These are phyloP conservation scores for Rhizopogon salebrosus DNA, from an alignment of 768 basidiomycete genomes.

Conservation along the genomic window DNA sequence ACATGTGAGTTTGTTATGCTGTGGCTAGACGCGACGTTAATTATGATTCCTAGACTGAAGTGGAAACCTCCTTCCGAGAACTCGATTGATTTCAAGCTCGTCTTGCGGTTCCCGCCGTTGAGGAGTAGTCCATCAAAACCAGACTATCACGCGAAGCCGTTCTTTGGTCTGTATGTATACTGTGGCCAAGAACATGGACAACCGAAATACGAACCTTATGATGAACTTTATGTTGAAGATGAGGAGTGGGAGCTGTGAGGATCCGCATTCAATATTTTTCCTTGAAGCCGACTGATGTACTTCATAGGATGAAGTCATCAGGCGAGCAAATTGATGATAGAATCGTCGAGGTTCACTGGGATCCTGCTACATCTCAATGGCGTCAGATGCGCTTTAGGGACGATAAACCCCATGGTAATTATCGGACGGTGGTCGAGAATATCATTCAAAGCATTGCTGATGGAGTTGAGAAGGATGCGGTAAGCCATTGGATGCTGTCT, in stretches of 20 bases:
- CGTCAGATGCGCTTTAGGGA: slow-evolving; percentile 90
- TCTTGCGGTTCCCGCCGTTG: slow-evolving; percentile 84
- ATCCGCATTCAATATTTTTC: neutral
- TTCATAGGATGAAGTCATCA: slow-evolving; percentile 68
- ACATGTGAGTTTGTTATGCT: slow-evolving; percentile 58
- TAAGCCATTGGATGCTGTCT: slow-evolving; percentile 32
- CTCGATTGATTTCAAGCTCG: slow-evolving; percentile 94
- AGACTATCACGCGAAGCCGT: slow-evolving; percentile 80
- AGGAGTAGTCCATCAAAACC: slow-evolving; percentile 49
- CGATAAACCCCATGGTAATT: slow-evolving; percentile 93
- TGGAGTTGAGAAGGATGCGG: slow-evolving; percentile 86
- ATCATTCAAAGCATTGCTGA: slow-evolving; percentile 90
- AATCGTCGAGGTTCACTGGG: slow-evolving; percentile 93
- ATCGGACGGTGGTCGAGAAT: slow-evolving; percentile 74
- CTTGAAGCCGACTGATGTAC: neutral
- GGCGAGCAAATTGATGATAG: slow-evolving; percentile 91
- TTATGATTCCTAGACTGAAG: slow-evolving; percentile 61
- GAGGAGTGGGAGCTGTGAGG: slow-evolving; percentile 91
- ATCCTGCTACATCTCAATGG: slow-evolving; percentile 61
- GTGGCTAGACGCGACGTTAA: neutral
- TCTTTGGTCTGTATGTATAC: slow-evolving; percentile 82
- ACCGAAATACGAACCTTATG: slow-evolving; percentile 75
- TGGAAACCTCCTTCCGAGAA: slow-evolving; percentile 99
- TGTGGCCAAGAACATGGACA: slow-evolving; percentile 57
- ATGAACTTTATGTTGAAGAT: slow-evolving; percentile 80